Evolutionary conservation across 2,329 filamentous ascomycete genomes (phyloP), one percentile per base, ranked within the genome.

Genomic region (Cercospora zeina): DNA sequence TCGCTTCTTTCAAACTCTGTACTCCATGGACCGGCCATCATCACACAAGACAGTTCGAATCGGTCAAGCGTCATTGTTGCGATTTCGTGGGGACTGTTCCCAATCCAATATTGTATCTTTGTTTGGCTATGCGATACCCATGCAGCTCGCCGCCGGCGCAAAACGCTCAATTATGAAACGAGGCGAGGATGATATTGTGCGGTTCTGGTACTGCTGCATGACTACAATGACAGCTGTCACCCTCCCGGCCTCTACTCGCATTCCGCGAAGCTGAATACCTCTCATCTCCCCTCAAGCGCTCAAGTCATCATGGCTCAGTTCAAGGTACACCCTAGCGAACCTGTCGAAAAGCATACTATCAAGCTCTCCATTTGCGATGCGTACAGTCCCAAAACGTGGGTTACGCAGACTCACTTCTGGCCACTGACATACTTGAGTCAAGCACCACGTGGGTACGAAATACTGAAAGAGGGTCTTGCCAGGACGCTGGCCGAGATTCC

Each of bases 401-500:
- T 65, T 9, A 64, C 56, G 55, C 63, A 65, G 53, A 57, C 58
- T 16, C 58, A 61, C 39, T 67, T 67, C 59, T 67, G 63, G 63
- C 49, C 61, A 30, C 30, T 64, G 37, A 24, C 27, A 16, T 36
- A 59, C 34, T 13, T 16, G 39, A 53, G 13, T 10, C 36, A 45
- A 31, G 53, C 36, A 14, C 21, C 47, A n/a, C 37, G 58, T 13
- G 30, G 34, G 16, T 63, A 62, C 34, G 59, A 62, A 7, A 37
- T 61, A 24, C 64, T 67, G 27, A 54, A 47, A 24, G 51, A 62
- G 60, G 65, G 61, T 14, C 54, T 67, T 10, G 57, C 54, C 36
- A 62, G 65, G 11, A 63, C 62, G 11, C 39, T 67, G 9, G 21
- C 47, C 14, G 65, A 67, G 33, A 45, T 65, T 45, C 65, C 65